phyloP scores from a whole-genome alignment of 306 rosid species.

The Medicago arabica region DNA sequence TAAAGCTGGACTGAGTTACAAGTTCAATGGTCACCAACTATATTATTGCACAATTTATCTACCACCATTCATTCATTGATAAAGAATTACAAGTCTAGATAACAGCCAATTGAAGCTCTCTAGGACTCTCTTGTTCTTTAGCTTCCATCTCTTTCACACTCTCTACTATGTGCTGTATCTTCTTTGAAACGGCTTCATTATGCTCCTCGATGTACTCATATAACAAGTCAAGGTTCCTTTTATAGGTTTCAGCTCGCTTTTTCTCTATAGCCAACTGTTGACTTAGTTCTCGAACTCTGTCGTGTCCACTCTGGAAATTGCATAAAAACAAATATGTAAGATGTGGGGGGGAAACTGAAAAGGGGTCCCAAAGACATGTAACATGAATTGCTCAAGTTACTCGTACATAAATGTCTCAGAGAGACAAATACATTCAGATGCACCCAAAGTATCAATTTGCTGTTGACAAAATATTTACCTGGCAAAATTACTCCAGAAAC shows the following conservation, averaged over 20 bases:
- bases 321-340: conserved; percentile 31
- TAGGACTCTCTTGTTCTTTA: conserved; percentile 59
- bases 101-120: conserved; percentile 42
- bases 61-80: conserved; percentile 37
- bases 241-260: conserved; percentile 82
- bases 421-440: background rate
- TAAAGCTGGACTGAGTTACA: conserved; percentile 35
- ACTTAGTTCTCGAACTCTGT: conserved; percentile 82
- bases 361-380: background rate
- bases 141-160: conserved; percentile 85
- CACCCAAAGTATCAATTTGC: too few species aligned
- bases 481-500: too few species aligned
- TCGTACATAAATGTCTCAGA: background rate
- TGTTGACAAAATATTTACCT: too few species aligned
- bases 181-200: conserved; percentile 84
- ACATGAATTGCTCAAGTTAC: background rate
- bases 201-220: conserved; percentile 90
- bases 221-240: conserved; percentile 87
- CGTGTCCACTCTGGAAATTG: conserved; percentile 74
- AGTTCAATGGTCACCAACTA: conserved; percentile 36
- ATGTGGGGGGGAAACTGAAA: conserved; percentile 16
- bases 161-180: conserved; percentile 85
- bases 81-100: conserved; percentile 29
- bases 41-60: conserved; percentile 34
- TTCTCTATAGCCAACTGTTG: conserved; percentile 90